A percentile compares a stretch with the other conserved stretches of the same genome.
phyloP scores from a whole-genome alignment of 1,284 basidiomycete genomes.

The Athelia sp. region DNA sequence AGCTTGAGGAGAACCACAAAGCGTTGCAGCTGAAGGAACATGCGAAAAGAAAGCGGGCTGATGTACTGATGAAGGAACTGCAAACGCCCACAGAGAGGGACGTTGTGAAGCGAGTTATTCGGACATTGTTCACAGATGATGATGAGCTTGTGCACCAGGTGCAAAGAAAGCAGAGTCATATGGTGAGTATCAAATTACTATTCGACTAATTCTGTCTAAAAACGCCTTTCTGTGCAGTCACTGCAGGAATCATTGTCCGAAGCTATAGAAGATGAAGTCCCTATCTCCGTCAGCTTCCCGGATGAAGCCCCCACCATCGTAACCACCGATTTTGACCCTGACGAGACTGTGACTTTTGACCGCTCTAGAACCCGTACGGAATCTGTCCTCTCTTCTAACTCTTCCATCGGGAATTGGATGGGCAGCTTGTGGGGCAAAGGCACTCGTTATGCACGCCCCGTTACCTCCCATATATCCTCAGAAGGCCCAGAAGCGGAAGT shows the following conservation, averaged over 20 bases:
- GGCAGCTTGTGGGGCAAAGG: constrained; percentile 55
- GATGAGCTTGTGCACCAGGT: constrained; percentile 49
- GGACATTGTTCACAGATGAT: constrained; percentile 61
- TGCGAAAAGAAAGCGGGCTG: constrained; percentile 41
- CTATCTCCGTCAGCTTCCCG: constrained; percentile 30
- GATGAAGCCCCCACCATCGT: constrained; percentile 17
- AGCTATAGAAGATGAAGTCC: constrained; percentile 61
- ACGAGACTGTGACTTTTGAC: constrained; percentile 1
- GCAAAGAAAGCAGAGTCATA: constrained; percentile 48
- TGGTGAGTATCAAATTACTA: constrained; percentile 34
- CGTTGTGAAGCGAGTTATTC: constrained; percentile 58
- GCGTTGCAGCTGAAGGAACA: constrained; percentile 53
- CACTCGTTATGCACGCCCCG: constrained; percentile 11
- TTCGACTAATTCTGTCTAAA: constrained; percentile 5
- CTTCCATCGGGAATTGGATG: constrained; percentile 62
- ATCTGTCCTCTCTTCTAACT: constrained; percentile 6
- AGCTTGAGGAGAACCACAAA: constrained; percentile 55
- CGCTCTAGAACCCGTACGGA: constrained; percentile 6
- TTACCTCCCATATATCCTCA: constrained; percentile 9
- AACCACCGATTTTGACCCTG: constrained; percentile 22
- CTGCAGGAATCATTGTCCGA: constrained; percentile 66
- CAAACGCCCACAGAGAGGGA: constrained; percentile 52
- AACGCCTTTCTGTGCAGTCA: constrained; percentile 36
- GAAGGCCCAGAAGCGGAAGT: constrained; percentile 11
- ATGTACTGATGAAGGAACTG: constrained; percentile 52